A percentile compares a stretch with the other conserved stretches of the same genome.
phyloP scores from a whole-genome alignment of 1,139 yeast species.

The Taphrina flavorubra region DNA sequence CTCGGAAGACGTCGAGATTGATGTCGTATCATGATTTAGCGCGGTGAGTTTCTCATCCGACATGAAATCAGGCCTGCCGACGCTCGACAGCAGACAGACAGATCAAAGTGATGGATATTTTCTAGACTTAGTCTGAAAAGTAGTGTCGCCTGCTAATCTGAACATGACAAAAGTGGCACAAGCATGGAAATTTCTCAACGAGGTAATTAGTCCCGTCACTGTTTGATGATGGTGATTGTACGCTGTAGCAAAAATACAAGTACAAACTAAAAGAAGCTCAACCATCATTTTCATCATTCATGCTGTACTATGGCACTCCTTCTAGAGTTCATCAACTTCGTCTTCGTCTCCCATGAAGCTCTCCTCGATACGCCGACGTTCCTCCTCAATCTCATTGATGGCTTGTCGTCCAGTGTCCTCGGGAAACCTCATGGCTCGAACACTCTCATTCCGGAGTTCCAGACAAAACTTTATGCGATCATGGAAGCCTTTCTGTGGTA shows the following conservation, averaged over 20 bases:
- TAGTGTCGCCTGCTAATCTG: background rate
- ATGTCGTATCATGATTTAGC: background rate
- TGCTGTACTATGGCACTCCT: background rate
- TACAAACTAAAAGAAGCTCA: background rate
- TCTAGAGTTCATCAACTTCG: slow-evolving; percentile 27
- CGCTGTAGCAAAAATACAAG: background rate
- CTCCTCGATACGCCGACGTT: slow-evolving; percentile 59
- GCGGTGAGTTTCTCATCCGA: background rate
- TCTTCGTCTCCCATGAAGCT: slow-evolving; percentile 49
- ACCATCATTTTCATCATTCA: background rate
- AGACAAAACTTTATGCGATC: slow-evolving; percentile 93
- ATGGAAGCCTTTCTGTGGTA: slow-evolving; percentile 87
- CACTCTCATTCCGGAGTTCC: slow-evolving; percentile 86
- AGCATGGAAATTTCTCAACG: background rate
- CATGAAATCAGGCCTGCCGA: background rate
- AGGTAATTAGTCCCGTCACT: background rate
- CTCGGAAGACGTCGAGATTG: slow-evolving; percentile 12
- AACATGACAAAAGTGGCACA: slow-evolving; percentile 10
- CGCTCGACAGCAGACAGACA: background rate
- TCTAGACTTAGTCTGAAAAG: too few relatives aligned
- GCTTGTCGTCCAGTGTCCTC: slow-evolving; percentile 58
- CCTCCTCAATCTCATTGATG: slow-evolving; percentile 63
- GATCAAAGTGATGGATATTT: background rate
- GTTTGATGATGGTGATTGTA: too few relatives aligned
- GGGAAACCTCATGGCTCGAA: slow-evolving; percentile 95